Percentiles rank a stretch among this genome's conserved stretches.
Evolutionary conservation across 1,284 basidiomycete species (phyloP).

Genomic region (Thelephora terrestris): DNA sequence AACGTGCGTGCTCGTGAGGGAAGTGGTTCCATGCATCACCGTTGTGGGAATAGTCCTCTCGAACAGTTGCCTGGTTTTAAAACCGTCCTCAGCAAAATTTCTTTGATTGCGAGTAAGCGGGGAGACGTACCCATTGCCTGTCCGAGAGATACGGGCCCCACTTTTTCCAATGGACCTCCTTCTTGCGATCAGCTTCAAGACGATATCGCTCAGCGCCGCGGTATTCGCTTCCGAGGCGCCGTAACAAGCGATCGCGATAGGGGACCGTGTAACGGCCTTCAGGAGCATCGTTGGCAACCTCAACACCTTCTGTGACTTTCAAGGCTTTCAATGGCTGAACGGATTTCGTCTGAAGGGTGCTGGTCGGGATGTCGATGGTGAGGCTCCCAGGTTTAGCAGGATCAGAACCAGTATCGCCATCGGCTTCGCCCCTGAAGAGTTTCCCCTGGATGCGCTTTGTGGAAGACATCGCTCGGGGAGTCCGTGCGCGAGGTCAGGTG

Average conservation of each 20-base stretch:
- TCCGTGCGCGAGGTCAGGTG: no score
- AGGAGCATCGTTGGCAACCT: conserved; percentile 19
- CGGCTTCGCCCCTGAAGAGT: conserved; percentile 50
- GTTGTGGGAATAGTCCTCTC: conserved; percentile 94
- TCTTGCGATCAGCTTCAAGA: conserved; percentile 58
- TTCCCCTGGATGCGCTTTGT: conserved; percentile 66
- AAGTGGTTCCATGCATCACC: conserved; percentile 98
- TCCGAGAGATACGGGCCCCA: conserved; percentile 98
- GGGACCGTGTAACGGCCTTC: conserved; percentile 17
- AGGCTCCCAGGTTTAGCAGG: conserved; percentile 30
- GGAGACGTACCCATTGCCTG: conserved; percentile 82
- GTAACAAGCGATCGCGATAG: conserved; percentile 53
- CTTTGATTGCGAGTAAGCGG: neutral
- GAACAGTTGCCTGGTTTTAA: conserved; percentile 74
- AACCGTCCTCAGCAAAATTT: conserved; percentile 3
- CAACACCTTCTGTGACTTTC: conserved; percentile 26
- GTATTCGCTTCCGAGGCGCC: conserved; percentile 48
- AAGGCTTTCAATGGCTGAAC: conserved; percentile 28
- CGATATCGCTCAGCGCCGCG: conserved; percentile 61
- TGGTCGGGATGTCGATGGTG: conserved; percentile 73
- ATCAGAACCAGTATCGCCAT: conserved; percentile 20
- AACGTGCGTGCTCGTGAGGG: conserved; percentile 90
- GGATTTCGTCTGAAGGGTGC: conserved; percentile 8
- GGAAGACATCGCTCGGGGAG: conserved; percentile 22
- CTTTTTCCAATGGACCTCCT: conserved; percentile 86